phyloP scores from a whole-genome alignment of 1,139 yeast species.

The Arxiozyma telluris region DNA sequence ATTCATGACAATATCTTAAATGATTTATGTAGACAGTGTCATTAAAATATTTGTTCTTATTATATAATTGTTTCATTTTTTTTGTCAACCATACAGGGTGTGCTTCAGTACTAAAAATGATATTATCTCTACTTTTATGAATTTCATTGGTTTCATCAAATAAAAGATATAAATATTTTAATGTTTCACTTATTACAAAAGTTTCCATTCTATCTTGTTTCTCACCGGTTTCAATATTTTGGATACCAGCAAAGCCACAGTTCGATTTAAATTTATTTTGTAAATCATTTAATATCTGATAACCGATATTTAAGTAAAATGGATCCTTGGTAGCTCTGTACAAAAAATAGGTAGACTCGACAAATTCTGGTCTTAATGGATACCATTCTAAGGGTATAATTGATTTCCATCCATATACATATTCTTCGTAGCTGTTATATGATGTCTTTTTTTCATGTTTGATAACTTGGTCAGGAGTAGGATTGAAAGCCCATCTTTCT shows the following conservation, averaged over 20 bases:
- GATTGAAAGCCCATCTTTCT: constrained; percentile 66
- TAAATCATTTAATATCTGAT: constrained; percentile 48
- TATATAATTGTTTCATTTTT: constrained; percentile 18
- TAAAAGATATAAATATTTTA: constrained; percentile 71
- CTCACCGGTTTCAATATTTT: constrained; percentile 55
- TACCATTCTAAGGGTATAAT: constrained; percentile 69
- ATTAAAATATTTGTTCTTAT: constrained; percentile 13
- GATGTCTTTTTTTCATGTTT: not conserved
- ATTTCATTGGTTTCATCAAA: constrained; percentile 61
- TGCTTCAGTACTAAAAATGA: constrained; percentile 85
- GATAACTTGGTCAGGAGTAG: not conserved
- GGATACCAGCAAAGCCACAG: constrained; percentile 81
- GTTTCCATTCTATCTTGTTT: constrained; percentile 82
- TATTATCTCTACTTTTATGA: constrained; percentile 43
- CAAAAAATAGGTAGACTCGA: constrained; percentile 78
- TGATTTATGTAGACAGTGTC: constrained; percentile 15
- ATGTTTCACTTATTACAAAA: constrained; percentile 78
- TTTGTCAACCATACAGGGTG: constrained; percentile 71
- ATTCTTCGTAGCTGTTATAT: not conserved
- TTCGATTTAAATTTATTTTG: constrained; percentile 43
- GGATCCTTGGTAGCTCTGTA: constrained; percentile 85
- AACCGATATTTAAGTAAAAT: constrained; percentile 68
- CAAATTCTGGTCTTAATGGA: constrained; percentile 83
- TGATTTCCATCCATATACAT: not conserved
- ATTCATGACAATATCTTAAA: constrained; percentile 9